Base-by-base conservation (phyloP, 2,329 filamentous ascomycete species). In the Epichloe baconii region DNA sequence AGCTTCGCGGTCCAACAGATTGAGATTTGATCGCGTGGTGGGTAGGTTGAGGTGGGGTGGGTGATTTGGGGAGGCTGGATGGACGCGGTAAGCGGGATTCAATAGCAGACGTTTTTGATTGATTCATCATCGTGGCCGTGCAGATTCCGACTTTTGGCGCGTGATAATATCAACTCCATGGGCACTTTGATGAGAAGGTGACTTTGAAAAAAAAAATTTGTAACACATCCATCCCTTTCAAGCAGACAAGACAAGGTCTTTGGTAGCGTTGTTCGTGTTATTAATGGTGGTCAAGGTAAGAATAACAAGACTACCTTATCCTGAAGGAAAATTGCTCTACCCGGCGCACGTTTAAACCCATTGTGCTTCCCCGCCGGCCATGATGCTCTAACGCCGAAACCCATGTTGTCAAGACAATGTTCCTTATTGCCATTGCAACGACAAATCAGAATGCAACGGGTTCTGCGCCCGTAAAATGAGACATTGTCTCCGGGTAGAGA, bases 311-410 rank as follows among this genome's bases (percentile, higher is more conserved):
- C 47, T 51, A 44, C 48, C 51, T 46, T 56, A 52, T 56, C 53
- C 54, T 53, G 17, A 48, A 47, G 31, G 37, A 19, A n/a, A 48
- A 47, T 36, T 49, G 45, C 50, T 43, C 35, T 19, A 23, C 15
- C 44, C 44, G 23, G 44, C 49, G 47, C 51, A 38, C 49, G 48
- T 37, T 31, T 31, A 31, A 38, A 34, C 5, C 48, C 12, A 15
- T 12, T 37, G 40, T 37, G 45, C 36, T 48, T 43, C 15, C 31
- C 47, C 36, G 40, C 50, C 47, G 40, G 37, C 42, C 49, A 46
- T 47, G 36, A 49, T 52, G 50, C 54, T 52, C 47, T 26, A 57
- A 59, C 55, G 55, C 56, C 57, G 19, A 47, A 47, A 40, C 52
- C 44, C 47, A 50, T 54, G 47, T 50, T 50, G 43, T 36, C 44